These are phyloP conservation scores for Lasiodiplodia hormozganensis DNA, from an alignment of 2,329 filamentous ascomycete species.

Conservation along the genomic window DNA sequence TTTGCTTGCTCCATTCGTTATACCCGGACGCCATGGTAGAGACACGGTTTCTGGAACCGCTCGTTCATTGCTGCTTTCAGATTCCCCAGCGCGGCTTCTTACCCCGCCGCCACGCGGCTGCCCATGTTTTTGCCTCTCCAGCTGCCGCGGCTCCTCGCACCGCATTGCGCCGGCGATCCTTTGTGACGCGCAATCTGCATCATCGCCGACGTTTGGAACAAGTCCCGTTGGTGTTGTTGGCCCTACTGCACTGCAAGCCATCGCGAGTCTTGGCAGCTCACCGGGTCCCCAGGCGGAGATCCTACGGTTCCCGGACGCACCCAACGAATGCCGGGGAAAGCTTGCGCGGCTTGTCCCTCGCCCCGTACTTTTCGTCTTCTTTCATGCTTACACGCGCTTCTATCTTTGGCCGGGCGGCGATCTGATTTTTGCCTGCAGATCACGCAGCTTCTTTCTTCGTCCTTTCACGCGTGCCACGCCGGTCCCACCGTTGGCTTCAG, in stretches of 20 bases:
- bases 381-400: conserved; percentile 26
- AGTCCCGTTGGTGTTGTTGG: conserved; percentile 5
- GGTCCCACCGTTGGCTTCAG: conserved; percentile 18
- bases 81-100: conserved; percentile 10
- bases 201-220: conserved; percentile 6
- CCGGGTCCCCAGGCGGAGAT: conserved; percentile 30
- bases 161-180: conserved; percentile 16
- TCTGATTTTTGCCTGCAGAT: conserved; percentile 8
- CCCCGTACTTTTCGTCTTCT: conserved; percentile 7
- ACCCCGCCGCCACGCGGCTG: conserved; percentile 18
- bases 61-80: conserved; percentile 14
- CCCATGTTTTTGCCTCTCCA: neutral
- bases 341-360: conserved; percentile 25
- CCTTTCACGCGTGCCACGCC: conserved; percentile 10
- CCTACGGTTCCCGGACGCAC: conserved; percentile 23
- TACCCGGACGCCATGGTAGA: conserved; percentile 25
- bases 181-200: conserved; percentile 22
- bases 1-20: conserved; percentile 12
- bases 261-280: conserved; percentile 19
- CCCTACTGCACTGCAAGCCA: conserved; percentile 26
- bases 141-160: conserved; percentile 19
- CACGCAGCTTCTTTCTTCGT: conserved; percentile 14
- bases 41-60: conserved; percentile 9
- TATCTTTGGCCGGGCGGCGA: conserved; percentile 12
- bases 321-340: conserved; percentile 12